A percentile compares a stretch with the other conserved stretches of the same genome.
phyloP scores from a whole-genome alignment of 345 rosid genomes.

The Citrus cavaleriei region DNA sequence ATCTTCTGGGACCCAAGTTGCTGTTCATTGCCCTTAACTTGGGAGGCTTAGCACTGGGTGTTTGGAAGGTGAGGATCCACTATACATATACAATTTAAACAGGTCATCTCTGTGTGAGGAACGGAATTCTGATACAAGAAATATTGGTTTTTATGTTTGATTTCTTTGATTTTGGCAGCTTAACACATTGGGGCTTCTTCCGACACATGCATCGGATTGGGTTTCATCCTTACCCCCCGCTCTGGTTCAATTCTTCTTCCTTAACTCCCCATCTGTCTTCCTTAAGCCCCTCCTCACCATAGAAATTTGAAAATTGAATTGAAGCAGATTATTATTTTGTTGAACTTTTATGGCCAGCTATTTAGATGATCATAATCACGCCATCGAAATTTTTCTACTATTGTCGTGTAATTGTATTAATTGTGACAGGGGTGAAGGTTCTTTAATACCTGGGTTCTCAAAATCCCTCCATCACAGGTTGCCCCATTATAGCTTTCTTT shows the following conservation, averaged over 20 bases:
- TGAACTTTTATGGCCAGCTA: not conserved
- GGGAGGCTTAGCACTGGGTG: conserved; percentile 89
- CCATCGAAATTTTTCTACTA: not conserved
- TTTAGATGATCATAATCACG: not conserved
- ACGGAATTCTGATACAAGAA: not conserved
- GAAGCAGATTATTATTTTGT: not conserved
- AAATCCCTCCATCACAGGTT: not conserved
- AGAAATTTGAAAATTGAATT: not conserved
- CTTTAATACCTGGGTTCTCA: not conserved
- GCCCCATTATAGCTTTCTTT: not conserved
- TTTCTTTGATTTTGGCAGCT: conserved; percentile 54
- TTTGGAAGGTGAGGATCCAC: conserved; percentile 81
- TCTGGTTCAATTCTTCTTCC: conserved; percentile 49
- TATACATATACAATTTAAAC: not conserved
- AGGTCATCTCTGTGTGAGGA: not conserved
- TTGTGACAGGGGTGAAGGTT: not conserved
- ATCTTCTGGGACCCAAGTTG: conserved; percentile 83
- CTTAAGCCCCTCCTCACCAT: not conserved
- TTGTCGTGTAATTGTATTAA: not conserved
- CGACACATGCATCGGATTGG: conserved; percentile 99
- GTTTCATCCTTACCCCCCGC: conserved; percentile 96
- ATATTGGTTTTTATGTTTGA: not conserved
- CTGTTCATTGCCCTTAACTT: conserved; percentile 89
- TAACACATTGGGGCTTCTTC: conserved; percentile 95
- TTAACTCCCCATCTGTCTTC: not conserved